phyloP scores from a whole-genome alignment of 2,329 filamentous ascomycete genomes.

The Verruconis gallopava region DNA sequence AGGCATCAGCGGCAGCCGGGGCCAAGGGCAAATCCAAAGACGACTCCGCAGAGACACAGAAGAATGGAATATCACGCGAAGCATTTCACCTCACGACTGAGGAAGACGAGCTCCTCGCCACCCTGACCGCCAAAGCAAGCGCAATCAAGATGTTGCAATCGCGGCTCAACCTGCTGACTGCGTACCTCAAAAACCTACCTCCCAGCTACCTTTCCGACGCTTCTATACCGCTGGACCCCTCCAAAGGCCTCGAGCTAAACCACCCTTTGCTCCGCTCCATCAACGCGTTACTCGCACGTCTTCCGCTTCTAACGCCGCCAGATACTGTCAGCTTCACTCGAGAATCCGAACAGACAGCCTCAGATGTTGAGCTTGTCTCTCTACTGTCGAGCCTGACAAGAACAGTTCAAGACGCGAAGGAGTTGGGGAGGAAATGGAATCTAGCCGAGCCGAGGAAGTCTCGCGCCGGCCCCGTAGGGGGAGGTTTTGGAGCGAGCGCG shows the following conservation, averaged over 20 bases:
- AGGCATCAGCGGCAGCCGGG: no score
- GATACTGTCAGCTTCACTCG: slow-evolving; percentile 31
- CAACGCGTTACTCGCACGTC: slow-evolving; percentile 68
- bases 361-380: slow-evolving; percentile 9
- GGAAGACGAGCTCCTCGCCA: slow-evolving; percentile 53
- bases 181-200: slow-evolving; percentile 64
- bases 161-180: slow-evolving; percentile 39
- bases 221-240: slow-evolving; percentile 20
- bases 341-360: slow-evolving; percentile 7
- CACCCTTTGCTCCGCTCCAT: slow-evolving; percentile 76
- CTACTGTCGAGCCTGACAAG: slow-evolving; percentile 8
- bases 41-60: slow-evolving; percentile 18
- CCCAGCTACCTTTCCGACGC: slow-evolving; percentile 46
- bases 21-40: slow-evolving; percentile 40
- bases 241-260: slow-evolving; percentile 28
- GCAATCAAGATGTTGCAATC: slow-evolving; percentile 83
- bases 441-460: slow-evolving; percentile 7
- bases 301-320: slow-evolving; percentile 68
- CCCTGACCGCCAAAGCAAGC: slow-evolving; percentile 76
- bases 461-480: slow-evolving; percentile 1
- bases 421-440: slow-evolving; percentile 5
- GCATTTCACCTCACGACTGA: slow-evolving; percentile 39
- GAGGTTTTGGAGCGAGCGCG: no score
- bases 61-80: slow-evolving; percentile 22
- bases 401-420: slow-evolving; percentile 4